Conservation (phyloP, 495 filamentous ascomycete genomes). For the Lentithecium fluviatile region DNA sequence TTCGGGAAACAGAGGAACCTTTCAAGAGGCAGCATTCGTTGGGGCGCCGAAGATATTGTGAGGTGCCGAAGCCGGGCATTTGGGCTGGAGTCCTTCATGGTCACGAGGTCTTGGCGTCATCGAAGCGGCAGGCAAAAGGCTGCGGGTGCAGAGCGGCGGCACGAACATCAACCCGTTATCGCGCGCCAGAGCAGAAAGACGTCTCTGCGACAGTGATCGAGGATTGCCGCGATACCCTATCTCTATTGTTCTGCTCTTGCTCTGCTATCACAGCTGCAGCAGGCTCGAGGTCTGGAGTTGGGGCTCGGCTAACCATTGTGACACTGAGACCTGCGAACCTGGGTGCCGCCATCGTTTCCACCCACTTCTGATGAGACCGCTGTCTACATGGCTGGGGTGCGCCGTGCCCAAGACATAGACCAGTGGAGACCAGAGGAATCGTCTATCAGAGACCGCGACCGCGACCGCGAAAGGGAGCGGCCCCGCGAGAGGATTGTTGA, state of each 20-base stretch:
- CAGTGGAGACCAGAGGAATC: slow-evolving; percentile 41
- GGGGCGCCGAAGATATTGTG: neutral
- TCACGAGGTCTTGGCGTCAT: slow-evolving; percentile 23
- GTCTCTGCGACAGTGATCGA: slow-evolving; percentile 4
- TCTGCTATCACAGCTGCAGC: neutral
- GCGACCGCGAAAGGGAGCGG: slow-evolving; percentile 31
- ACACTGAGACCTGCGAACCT: slow-evolving; percentile 34
- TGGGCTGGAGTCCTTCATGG: neutral
- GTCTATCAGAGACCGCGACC: slow-evolving; percentile 33
- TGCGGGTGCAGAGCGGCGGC: neutral
- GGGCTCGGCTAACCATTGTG: slow-evolving; percentile 28
- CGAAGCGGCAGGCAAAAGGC: slow-evolving; percentile 18
- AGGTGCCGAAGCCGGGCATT: neutral
- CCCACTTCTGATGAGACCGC: slow-evolving; percentile 32
- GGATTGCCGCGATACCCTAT: slow-evolving; percentile 11
- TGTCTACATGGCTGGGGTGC: slow-evolving; percentile 43
- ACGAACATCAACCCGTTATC: slow-evolving; percentile 20
- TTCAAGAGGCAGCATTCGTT: neutral
- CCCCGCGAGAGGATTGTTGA: slow-evolving; percentile 18
- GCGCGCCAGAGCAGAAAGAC: slow-evolving; percentile 1
- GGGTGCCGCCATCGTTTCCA: slow-evolving; percentile 28
- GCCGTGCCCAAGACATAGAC: slow-evolving; percentile 37
- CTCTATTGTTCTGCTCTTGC: slow-evolving; percentile 7
- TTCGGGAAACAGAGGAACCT: neutral
- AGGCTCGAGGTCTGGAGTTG: no score